A percentile compares a stretch with the other conserved stretches of the same genome.
Evolutionary conservation across 2,329 filamentous ascomycete species (phyloP).

Genomic region (Aspergillus pseudotamarii): DNA sequence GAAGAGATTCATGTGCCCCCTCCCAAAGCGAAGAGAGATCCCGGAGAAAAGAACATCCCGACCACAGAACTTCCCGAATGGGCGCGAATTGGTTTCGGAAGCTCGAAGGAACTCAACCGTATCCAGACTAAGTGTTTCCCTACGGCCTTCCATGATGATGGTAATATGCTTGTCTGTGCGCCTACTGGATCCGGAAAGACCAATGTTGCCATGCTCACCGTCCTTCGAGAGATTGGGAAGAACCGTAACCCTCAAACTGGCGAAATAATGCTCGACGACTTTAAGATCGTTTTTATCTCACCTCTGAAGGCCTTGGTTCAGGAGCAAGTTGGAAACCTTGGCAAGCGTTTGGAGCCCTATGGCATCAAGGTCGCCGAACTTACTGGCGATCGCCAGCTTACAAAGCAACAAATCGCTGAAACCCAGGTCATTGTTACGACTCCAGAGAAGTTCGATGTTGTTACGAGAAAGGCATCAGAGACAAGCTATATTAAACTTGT

Average conservation of each 20-base stretch:
- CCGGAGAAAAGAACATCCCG: constrained; percentile 78
- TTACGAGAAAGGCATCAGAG: constrained; percentile 96
- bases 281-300: constrained; percentile 98
- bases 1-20: constrained; percentile 97
- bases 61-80: constrained; percentile 89
- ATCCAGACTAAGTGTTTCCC: constrained; percentile 95
- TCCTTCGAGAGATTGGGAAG: constrained; percentile 95
- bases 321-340: constrained; percentile 97
- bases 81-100: constrained; percentile 84
- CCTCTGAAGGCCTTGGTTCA: constrained; percentile 94
- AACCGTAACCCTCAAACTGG: constrained; percentile 85
- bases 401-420: constrained; percentile 96
- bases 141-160: constrained; percentile 87
- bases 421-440: constrained; percentile 98
- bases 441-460: constrained; percentile 98
- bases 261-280: constrained; percentile 92
- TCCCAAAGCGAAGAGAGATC: constrained; percentile 82
- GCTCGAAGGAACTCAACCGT: constrained; percentile 84
- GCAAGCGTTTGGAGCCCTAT: constrained; percentile 84
- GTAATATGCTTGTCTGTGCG: constrained; percentile 96
- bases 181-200: constrained; percentile 98
- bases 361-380: constrained; percentile 93
- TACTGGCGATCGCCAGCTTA: constrained; percentile 96
- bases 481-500: constrained; percentile 97
- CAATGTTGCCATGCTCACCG: constrained; percentile 96